These are phyloP conservation scores for Euphorbia pulcherrima DNA, from an alignment of 345 rosid species.

Conservation along the genomic window DNA sequence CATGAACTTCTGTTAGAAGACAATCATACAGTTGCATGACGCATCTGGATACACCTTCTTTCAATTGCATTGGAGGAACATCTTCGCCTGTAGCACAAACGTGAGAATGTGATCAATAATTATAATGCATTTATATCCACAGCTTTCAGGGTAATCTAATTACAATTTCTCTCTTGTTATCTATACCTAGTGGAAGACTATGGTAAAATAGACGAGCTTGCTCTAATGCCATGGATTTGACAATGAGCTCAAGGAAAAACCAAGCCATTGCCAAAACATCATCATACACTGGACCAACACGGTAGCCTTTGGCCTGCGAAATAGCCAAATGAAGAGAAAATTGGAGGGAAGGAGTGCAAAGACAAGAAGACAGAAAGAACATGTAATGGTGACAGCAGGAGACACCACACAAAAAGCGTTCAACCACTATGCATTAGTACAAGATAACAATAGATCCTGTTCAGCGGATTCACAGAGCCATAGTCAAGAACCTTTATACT, in stretches of 20 bases:
- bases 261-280: conserved; percentile 99
- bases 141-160: background rate
- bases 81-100: conserved; percentile 68
- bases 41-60: conserved; percentile 92
- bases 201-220: conserved; percentile 87
- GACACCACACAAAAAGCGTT: background rate
- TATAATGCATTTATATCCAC: background rate
- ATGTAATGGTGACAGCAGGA: background rate
- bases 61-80: conserved; percentile 93
- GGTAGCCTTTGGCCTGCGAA: conserved; percentile 96
- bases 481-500: background rate
- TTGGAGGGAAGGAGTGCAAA: background rate
- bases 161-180: background rate
- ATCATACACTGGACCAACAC: conserved; percentile 99
- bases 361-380: background rate
- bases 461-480: background rate
- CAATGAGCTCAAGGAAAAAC: conserved; percentile 98
- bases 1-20: conserved; percentile 94
- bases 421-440: background rate
- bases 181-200: conserved; percentile 78
- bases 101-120: background rate
- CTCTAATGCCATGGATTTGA: conserved; percentile 97
- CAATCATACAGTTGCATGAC: conserved; percentile 90
- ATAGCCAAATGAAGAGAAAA: conserved; percentile 4
- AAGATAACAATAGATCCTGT: background rate